Base-by-base conservation (phyloP, 257 asterid species). In the Fraxinus cuspidata region DNA sequence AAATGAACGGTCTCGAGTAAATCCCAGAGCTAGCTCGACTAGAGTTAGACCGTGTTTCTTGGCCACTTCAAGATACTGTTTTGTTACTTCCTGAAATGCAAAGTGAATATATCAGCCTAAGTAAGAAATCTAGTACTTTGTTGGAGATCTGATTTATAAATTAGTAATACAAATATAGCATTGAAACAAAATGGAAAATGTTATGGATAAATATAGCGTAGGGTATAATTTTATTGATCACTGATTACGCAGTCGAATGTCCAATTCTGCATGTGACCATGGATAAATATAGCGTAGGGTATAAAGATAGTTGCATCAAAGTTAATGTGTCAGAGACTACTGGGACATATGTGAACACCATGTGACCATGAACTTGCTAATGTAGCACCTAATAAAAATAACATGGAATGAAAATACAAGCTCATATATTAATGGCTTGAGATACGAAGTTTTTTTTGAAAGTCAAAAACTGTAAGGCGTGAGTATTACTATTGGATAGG, bases 1-100 rank as follows among this genome's bases (percentile, higher is more conserved):
- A 74, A 94, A 94, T 53, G 97, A 81, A 11, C 90, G 88, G 75
- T 94, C 97, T 73, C 99, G 90, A 11, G 85, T 88, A 75, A 92
- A 94, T 58, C 86, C 96, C 67, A 92, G 97, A 31, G 99, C 95
- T 76, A 94, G 78, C 92, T 92, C 89, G 38, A 90, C 92, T 3
- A 79, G 90, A 34, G 87, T 85, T 70, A 94, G 81, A 38, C 95
- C 99, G 32, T 94, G 92, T 77, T 88, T 90, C 87, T 91, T 86
- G 81, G 97, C 99, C 86, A 92, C 88, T 76, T 90, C 90, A 28
- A 74, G 11, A 35, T 94, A 94, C 84, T 83, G 73, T 69, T 74
- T 68, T 2, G 99, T 91, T 72, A 88, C 97, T 83, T 92, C 97
- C 99, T 94, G 90, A 69, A 71, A 84, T 66, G 74, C 63, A 76